These are phyloP conservation scores for Yamadazyma diddensiae DNA, from an alignment of 1,139 yeast species.

Conservation along the genomic window DNA sequence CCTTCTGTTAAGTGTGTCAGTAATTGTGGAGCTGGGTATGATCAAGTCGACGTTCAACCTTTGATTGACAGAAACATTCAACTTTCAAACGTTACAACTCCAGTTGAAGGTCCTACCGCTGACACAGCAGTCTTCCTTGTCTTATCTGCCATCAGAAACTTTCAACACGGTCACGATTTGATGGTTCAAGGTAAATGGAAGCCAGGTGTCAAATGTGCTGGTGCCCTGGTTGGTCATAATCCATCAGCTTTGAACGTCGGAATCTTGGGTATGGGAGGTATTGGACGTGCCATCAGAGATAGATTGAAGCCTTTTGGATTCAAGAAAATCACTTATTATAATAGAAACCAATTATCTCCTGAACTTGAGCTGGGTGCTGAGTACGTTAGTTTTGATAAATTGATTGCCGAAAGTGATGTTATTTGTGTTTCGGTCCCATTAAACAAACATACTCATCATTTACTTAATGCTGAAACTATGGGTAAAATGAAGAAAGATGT, in stretches of 20 bases:
- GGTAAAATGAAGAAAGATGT: slow-evolving; percentile 63
- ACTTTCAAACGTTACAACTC: slow-evolving; percentile 67
- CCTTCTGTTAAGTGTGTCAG: slow-evolving; percentile 58
- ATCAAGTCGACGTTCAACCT: slow-evolving; percentile 63
- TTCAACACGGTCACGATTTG: slow-evolving; percentile 40
- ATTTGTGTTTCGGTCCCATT: slow-evolving; percentile 64
- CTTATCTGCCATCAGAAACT: slow-evolving; percentile 69
- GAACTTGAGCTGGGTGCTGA: slow-evolving; percentile 58
- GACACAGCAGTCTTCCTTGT: slow-evolving; percentile 69
- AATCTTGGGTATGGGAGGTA: slow-evolving; percentile 74
- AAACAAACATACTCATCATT: slow-evolving; percentile 55
- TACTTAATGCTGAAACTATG: slow-evolving; percentile 50
- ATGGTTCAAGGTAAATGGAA: slow-evolving; percentile 62
- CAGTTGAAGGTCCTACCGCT: slow-evolving; percentile 81
- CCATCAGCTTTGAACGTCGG: slow-evolving; percentile 65
- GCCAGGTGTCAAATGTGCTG: slow-evolving; percentile 21
- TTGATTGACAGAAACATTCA: slow-evolving; percentile 53
- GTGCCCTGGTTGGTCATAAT: slow-evolving; percentile 36
- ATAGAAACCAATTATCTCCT: slow-evolving; percentile 50
- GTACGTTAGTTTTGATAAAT: slow-evolving; percentile 56
- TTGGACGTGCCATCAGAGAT: slow-evolving; percentile 66
- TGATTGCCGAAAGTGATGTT: slow-evolving; percentile 53
- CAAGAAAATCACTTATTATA: slow-evolving; percentile 55
- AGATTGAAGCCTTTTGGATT: slow-evolving; percentile 67
- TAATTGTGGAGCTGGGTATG: slow-evolving; percentile 95